Conservation (phyloP, 2,329 filamentous ascomycete species). For the Diaporthe destruens region DNA sequence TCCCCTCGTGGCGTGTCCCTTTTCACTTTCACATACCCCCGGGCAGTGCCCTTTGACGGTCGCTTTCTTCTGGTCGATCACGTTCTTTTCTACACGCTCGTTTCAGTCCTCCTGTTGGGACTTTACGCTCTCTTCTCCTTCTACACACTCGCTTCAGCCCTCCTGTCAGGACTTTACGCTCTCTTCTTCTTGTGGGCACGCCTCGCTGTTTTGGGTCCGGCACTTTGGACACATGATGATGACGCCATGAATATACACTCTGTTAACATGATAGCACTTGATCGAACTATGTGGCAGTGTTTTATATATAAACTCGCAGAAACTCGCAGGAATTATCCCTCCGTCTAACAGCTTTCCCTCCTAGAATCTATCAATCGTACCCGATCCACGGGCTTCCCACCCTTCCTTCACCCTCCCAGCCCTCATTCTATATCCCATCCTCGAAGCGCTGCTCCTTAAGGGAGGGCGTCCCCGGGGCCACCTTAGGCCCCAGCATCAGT, state of each 20-base stretch:
- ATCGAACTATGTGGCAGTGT: background rate
- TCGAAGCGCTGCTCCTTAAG: too few relatives aligned
- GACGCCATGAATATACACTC: conserved; percentile 7
- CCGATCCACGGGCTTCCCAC: background rate
- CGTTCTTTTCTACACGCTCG: conserved; percentile 13
- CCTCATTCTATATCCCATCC: background rate
- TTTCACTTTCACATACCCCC: too few relatives aligned
- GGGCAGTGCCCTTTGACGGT: conserved; percentile 21
- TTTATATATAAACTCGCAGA: too few relatives aligned
- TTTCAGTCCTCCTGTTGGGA: background rate
- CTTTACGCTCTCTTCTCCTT: background rate
- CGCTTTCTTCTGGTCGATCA: conserved; percentile 27
- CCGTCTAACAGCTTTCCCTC: too few relatives aligned
- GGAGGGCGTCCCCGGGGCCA: too few relatives aligned
- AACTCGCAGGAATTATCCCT: too few relatives aligned
- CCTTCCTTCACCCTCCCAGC: too few relatives aligned
- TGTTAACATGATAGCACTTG: background rate
- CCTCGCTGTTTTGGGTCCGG: background rate
- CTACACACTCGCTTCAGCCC: background rate
- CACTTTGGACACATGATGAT: background rate
- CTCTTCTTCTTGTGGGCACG: background rate
- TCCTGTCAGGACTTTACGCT: background rate
- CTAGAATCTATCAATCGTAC: background rate
- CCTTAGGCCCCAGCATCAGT: too few relatives aligned
- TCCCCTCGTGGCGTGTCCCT: background rate